Base-by-base conservation (phyloP, 805 yeast genomes). In the Yarrowia yakushimensis region DNA sequence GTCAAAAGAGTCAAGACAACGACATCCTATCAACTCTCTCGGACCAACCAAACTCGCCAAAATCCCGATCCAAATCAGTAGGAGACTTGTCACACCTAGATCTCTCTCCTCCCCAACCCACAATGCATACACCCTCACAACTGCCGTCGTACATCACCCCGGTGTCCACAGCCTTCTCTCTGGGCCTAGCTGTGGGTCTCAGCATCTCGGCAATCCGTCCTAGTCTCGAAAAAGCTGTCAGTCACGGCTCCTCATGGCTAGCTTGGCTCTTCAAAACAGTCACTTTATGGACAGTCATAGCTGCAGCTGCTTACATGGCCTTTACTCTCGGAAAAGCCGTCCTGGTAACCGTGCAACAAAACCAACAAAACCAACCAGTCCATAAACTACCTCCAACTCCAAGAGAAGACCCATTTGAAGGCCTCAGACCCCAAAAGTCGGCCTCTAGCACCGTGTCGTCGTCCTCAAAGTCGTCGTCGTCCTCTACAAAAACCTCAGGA, bases 181-280 rank as follows among this genome's bases (percentile, higher is more conserved):
- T 33, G 9, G 59, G 59, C 1, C 31, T 52, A 5, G 59, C 31
- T 2, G 59, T 52, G 27, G 59, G 59, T 17, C 59, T 52, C 34
- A 23, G 43, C 4, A 52, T 52, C 25, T 34, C 43, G 5, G 59
- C 43, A 0, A 52, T 52, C 11, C 5, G 59, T 17, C 59, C 59
- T 1, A 52, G 43, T 12, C 43, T 52, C 8, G 59, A 52, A 17
- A 52, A 34, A n/a, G 59, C 59, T 3, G 59, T 52, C 7, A 39
- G 25, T 18, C 43, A 52, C 17, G 59, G 59, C 12, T 52, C 59
- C 1, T 52, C 59, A 4, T 52, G 59, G 59, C 43, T 52, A 5
- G 59, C 33, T 0, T 52, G 59, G 59, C 25, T 34, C 9, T 52
- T 52, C 43, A 52, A 52, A 36, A 52, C 59, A 0, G 33, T 25